Evolutionary conservation across 305 asterid species (phyloP).

Genomic region (Withania somnifera): DNA sequence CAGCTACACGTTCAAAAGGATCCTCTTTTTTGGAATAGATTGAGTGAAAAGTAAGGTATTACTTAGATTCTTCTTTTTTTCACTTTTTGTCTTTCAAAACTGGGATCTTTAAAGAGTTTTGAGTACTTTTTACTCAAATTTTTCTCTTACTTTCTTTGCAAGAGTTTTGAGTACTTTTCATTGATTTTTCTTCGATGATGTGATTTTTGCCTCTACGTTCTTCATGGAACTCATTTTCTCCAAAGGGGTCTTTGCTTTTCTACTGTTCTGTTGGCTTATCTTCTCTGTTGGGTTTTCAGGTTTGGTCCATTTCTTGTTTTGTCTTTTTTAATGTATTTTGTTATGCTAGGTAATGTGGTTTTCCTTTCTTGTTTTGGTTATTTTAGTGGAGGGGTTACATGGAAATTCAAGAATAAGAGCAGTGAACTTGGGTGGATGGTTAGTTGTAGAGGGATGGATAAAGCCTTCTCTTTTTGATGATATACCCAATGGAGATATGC

Average conservation of each 20-base stretch:
- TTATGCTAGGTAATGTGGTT: background rate
- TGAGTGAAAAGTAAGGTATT: slow-evolving; percentile 34
- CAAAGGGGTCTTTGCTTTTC: slow-evolving; percentile 38
- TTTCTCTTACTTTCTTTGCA: slow-evolving; percentile 1
- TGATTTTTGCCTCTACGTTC: slow-evolving; percentile 17
- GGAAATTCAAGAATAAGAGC: slow-evolving; percentile 55
- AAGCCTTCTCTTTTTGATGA: slow-evolving; percentile 69
- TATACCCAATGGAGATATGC: slow-evolving; percentile 67
- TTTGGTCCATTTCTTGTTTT: slow-evolving; percentile 12
- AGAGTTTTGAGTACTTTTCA: background rate
- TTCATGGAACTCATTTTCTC: slow-evolving; percentile 37
- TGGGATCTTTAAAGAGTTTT: slow-evolving; percentile 5
- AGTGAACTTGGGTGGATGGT: slow-evolving; percentile 87
- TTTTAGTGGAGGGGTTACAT: slow-evolving; percentile 46
- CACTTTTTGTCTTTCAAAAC: background rate
- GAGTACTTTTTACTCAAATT: background rate
- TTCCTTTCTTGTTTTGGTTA: background rate
- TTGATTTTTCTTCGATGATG: slow-evolving; percentile 9
- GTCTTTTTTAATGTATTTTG: background rate
- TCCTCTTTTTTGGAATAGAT: slow-evolving; percentile 9
- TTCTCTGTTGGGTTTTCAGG: slow-evolving; percentile 50
- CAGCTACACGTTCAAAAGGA: slow-evolving; percentile 1
- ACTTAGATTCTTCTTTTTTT: slow-evolving; percentile 16
- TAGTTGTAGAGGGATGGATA: slow-evolving; percentile 78
- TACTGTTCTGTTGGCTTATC: slow-evolving; percentile 31